phyloP scores from a whole-genome alignment of 148 eudicot species.

The Rhododendron ovatum region DNA sequence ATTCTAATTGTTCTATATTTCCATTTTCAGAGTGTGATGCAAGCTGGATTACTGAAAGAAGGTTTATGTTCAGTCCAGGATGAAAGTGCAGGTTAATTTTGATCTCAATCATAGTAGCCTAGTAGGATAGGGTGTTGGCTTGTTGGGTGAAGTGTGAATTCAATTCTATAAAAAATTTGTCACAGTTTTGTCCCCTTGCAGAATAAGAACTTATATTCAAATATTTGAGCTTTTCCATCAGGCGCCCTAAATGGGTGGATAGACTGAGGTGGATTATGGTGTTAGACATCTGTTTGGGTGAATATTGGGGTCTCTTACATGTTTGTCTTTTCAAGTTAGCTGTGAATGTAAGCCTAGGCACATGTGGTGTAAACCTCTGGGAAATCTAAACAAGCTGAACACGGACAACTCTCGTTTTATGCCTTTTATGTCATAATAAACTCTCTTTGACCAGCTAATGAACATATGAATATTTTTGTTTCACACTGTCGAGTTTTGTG shows the following conservation, averaged over 20 bases:
- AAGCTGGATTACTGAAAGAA: conserved; percentile 77
- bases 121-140: background rate
- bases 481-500: background rate
- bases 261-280: background rate
- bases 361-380: background rate
- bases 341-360: background rate
- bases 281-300: background rate
- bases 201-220: background rate
- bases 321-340: background rate
- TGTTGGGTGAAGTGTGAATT: background rate
- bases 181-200: background rate
- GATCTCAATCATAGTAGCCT: background rate
- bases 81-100: conserved; percentile 77
- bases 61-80: conserved; percentile 96
- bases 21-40: conserved; percentile 55
- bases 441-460: background rate
- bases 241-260: background rate
- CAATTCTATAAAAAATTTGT: background rate
- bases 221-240: background rate
- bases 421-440: too few relatives aligned
- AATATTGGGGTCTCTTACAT: background rate
- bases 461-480: background rate
- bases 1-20: conserved; percentile 1
- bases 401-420: background rate
- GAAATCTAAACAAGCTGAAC: background rate